These are phyloP conservation scores for Suhomyces pyralidae DNA, from an alignment of 805 yeast genomes.

Conservation along the genomic window DNA sequence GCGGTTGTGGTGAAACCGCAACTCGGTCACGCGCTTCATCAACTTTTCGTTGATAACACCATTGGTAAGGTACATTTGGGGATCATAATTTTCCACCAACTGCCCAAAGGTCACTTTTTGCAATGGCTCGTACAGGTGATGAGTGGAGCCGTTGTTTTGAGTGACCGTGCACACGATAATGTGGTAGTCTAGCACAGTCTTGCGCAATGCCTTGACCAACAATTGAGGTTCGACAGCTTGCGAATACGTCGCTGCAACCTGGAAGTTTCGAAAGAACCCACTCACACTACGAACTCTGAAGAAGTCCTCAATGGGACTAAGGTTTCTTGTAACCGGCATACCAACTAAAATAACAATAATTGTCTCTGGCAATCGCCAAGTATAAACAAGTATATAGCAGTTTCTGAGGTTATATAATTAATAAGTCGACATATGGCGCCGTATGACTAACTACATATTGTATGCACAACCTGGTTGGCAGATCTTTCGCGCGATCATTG, in stretches of 20 bases:
- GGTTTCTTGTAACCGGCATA: conserved; percentile 17
- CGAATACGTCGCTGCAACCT: conserved; percentile 31
- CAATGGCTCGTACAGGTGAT: conserved; percentile 24
- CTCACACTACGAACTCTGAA: conserved; percentile 30
- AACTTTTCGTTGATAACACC: conserved; percentile 25
- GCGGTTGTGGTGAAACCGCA: conserved; percentile 19
- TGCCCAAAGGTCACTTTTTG: conserved; percentile 22
- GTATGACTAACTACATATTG: not conserved
- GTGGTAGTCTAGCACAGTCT: conserved; percentile 33
- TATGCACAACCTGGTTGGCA: not conserved
- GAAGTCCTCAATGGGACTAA: conserved; percentile 33
- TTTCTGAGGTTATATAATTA: no score
- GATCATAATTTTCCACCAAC: conserved; percentile 15
- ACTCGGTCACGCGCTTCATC: conserved; percentile 21
- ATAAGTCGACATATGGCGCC: no score
- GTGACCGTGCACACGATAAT: conserved; percentile 31
- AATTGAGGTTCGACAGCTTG: conserved; percentile 15
- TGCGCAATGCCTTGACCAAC: conserved; percentile 27
- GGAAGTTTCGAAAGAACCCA: conserved; percentile 32
- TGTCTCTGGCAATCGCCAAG: not conserved
- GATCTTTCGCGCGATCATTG: not conserved
- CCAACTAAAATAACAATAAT: no score
- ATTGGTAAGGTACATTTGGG: conserved; percentile 11
- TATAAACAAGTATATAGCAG: not conserved
- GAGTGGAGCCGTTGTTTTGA: conserved; percentile 7